A percentile compares a stretch with the other conserved stretches of the same genome.
These are phyloP conservation scores for Metschnikowia baotianmanensis DNA, from an alignment of 805 yeast genomes.

Conservation along the genomic window DNA sequence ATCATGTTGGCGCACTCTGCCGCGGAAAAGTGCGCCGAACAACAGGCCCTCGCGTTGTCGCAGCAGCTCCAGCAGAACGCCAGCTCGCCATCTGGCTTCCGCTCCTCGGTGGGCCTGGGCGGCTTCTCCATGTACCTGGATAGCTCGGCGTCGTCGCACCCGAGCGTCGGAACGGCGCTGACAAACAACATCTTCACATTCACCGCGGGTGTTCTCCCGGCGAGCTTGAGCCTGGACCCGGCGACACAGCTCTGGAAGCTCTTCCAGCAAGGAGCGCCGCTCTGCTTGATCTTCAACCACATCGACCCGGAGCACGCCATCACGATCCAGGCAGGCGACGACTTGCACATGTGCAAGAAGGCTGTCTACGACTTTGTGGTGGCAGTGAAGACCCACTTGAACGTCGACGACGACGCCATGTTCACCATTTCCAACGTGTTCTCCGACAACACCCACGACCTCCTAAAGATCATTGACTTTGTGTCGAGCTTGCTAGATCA, in stretches of 20 bases:
- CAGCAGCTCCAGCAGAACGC: slow-evolving; percentile 36
- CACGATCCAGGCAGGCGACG: slow-evolving; percentile 70
- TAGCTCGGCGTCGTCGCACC: slow-evolving; percentile 22
- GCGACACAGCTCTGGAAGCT: slow-evolving; percentile 87
- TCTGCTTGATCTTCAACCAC: slow-evolving; percentile 79
- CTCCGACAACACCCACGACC: slow-evolving; percentile 73
- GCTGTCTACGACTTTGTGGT: slow-evolving; percentile 85
- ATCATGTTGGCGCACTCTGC: slow-evolving; percentile 59
- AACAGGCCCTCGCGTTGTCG: slow-evolving; percentile 57
- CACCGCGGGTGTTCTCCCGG: slow-evolving; percentile 76
- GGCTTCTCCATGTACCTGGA: slow-evolving; percentile 39
- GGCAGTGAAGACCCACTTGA: slow-evolving; percentile 76
- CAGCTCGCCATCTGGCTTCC: slow-evolving; percentile 24
- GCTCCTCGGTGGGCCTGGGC: slow-evolving; percentile 33
- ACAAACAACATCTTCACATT: slow-evolving; percentile 52
- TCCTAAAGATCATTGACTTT: slow-evolving; percentile 71
- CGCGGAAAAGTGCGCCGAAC: slow-evolving; percentile 69
- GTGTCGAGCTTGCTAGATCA: slow-evolving; percentile 53
- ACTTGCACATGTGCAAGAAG: slow-evolving; percentile 79
- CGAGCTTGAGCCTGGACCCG: slow-evolving; percentile 77
- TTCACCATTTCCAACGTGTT: slow-evolving; percentile 91
- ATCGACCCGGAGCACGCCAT: slow-evolving; percentile 48
- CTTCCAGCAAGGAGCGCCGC: slow-evolving; percentile 88
- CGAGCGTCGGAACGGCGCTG: slow-evolving; percentile 20
- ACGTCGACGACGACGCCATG: slow-evolving; percentile 74